Evolutionary conservation across 345 rosid genomes (phyloP), one percentile per base, ranked within the genome.

Genomic region (Brassica juncea): DNA sequence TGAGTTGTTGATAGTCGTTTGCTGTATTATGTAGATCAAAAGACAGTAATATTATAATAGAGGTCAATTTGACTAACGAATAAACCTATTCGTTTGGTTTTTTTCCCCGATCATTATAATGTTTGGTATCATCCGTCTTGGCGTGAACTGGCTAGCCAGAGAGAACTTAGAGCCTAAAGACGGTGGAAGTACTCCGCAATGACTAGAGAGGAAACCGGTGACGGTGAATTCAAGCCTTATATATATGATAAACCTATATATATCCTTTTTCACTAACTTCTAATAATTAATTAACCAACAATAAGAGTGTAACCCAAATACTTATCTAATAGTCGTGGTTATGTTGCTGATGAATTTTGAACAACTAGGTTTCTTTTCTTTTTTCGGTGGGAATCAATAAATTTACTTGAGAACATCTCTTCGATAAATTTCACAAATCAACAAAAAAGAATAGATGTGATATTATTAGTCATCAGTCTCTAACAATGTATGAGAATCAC

Each of bases 131-230:
- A 89, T 31, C 77, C 77, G 57, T 93, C 97, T 71, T 90, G 96
- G 6, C 96, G 89, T 2, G 97, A 93, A 73, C 98, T 47, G 91
- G 87, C n/a, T 84, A 86, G n/a, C 99, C 99, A 95, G 47, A 93
- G 92, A 12, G 99, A 93, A 77, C 99, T 95, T n/a, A 95, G 89
- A 74, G 94, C 90, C 57, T 97, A 93, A 72, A 95, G 97, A 70
- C 99, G 97, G 55, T 93, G 93, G 80, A 88, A 93, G 69, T 95
- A 91, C 84, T n/a, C n/a, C n/a, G n/a, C n/a, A n/a, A n/a, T n/a
- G n/a, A n/a, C n/a, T 95, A 19, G 19, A 19, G 19, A 19, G 19
- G 19, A 19, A 19, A 19, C n/a, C n/a, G n/a, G n/a, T n/a, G n/a
- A n/a, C n/a, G n/a, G n/a, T n/a, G n/a, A n/a, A n/a, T n/a, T n/a